Conservation (phyloP, 2,329 filamentous ascomycete species). For the Beauveria sp. region DNA sequence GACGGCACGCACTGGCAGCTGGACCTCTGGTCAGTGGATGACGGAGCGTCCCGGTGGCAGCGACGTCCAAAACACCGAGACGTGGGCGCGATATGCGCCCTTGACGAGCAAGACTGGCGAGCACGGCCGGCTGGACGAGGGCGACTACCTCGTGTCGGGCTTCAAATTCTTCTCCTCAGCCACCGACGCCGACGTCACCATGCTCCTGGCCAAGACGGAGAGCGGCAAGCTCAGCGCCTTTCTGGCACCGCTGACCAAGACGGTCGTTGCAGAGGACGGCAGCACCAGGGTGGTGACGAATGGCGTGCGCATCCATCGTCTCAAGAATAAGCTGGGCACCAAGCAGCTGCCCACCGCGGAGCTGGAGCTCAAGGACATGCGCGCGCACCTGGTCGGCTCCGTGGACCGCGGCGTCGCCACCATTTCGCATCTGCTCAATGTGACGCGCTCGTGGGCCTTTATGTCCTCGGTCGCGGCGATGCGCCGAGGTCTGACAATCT, state of each 20-base stretch:
- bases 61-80: slow-evolving; percentile 14
- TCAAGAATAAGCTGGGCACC: slow-evolving; percentile 14
- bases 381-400: slow-evolving; percentile 11
- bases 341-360: slow-evolving; percentile 14
- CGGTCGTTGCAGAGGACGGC: neutral
- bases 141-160: slow-evolving; percentile 14
- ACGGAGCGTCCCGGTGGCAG: slow-evolving; percentile 13
- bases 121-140: slow-evolving; percentile 9
- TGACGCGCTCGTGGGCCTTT: slow-evolving; percentile 9
- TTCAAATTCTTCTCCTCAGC: slow-evolving; percentile 15
- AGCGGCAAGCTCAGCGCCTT: slow-evolving; percentile 13
- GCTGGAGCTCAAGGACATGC: slow-evolving; percentile 11
- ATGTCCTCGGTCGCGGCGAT: slow-evolving; percentile 8
- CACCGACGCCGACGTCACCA: slow-evolving; percentile 12
- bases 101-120: neutral
- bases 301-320: slow-evolving; percentile 13
- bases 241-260: slow-evolving; percentile 12
- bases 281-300: slow-evolving; percentile 5
- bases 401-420: slow-evolving; percentile 13
- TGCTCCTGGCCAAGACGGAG: slow-evolving; percentile 13
- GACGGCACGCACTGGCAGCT: slow-evolving; percentile 2
- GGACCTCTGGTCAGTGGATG: slow-evolving; percentile 15
- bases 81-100: slow-evolving; percentile 10
- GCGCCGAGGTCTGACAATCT: slow-evolving; percentile 8
- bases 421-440: slow-evolving; percentile 13